Evolutionary conservation across 2,329 filamentous ascomycete genomes (phyloP), one percentile per base, ranked within the genome.

Genomic region (Fusarium palustre): DNA sequence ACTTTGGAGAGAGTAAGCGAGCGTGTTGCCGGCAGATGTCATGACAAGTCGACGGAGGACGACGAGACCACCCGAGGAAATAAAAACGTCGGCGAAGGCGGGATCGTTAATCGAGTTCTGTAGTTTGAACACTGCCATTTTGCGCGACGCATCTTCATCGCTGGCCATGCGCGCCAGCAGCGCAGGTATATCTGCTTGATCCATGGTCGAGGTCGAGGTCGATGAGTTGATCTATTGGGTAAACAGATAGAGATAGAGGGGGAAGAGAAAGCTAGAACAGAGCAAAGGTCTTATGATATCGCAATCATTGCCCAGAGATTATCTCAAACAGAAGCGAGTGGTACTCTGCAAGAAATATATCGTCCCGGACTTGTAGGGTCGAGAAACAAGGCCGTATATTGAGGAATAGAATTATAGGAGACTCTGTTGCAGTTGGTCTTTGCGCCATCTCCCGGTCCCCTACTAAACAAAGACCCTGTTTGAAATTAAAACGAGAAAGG

Each of bases 111-210:
- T 97, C 67, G 93, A 94, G 69, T 88, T 91, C 81, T 99, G 96
- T 70, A 99, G 89, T 83, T 97, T 97, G 87, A 99, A 99, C 65
- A 97, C 96, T 64, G 96, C 96, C 93, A 98, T 97, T 81, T 99
- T 99, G 76, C 94, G 93, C 73, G 93, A 91, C 59, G 93, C 94
- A 85, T 99, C 96, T 81, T 97, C 88, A 73, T 90, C 87, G 81
- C 88, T 90, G 41, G 86, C 83, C 65, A 91, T 83, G 70, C 88
- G 88, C 81, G 87, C 83, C 73, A 91, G 83, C 72, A 91, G 85
- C 78, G 86, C 86, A 49, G 88, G 88, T 72, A 91, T 88, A 73
- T 90, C 88, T 74, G 87, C 87, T 81, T 90, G 88, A 76, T 91
- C 88, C 88, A 91, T 76, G 12, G 28, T 65, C 16, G 46, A 63